These are phyloP conservation scores for Tylopilus intermedius DNA, from an alignment of 768 basidiomycete species.

Conservation along the genomic window DNA sequence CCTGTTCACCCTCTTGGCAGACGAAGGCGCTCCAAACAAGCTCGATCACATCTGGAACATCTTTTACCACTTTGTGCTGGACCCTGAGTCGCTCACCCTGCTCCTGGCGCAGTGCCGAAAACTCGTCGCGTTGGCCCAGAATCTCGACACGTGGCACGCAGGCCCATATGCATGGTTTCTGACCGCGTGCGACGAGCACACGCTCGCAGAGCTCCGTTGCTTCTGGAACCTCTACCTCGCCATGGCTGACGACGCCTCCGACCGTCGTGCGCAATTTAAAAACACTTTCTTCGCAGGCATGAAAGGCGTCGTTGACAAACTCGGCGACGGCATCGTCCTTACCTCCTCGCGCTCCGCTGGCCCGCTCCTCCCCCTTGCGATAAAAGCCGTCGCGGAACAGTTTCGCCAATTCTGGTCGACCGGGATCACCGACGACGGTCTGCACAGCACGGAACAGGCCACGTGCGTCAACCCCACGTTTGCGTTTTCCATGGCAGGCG, in stretches of 20 bases:
- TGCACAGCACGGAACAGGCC: slow-evolving; percentile 10
- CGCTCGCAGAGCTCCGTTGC: slow-evolving; percentile 21
- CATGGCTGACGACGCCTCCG: slow-evolving; percentile 10
- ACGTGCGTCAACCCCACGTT: slow-evolving; percentile 29
- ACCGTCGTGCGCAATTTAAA: slow-evolving; percentile 11
- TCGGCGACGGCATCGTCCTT: not conserved
- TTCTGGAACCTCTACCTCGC: slow-evolving; percentile 20
- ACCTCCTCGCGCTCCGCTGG: slow-evolving; percentile 27
- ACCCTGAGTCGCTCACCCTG: slow-evolving; percentile 20
- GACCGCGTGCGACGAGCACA: slow-evolving; percentile 19
- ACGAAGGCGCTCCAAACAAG: slow-evolving; percentile 15
- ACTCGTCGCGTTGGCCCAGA: slow-evolving; percentile 13
- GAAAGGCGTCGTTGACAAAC: slow-evolving; percentile 6
- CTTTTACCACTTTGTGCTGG: slow-evolving; percentile 28
- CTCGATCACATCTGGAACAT: slow-evolving; percentile 28
- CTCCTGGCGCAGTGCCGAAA: slow-evolving; percentile 28
- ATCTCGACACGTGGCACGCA: slow-evolving; percentile 21
- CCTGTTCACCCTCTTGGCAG: slow-evolving; percentile 27
- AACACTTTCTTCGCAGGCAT: slow-evolving; percentile 20
- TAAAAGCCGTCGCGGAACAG: slow-evolving; percentile 10
- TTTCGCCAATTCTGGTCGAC: slow-evolving; percentile 25
- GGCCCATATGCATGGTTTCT: slow-evolving; percentile 27
- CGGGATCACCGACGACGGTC: slow-evolving; percentile 24
- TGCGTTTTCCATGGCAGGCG: slow-evolving; percentile 20
- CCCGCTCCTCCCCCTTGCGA: slow-evolving; percentile 15